Evolutionary conservation across 805 yeast genomes (phyloP).

Genomic region (Hanseniaspora vineae): DNA sequence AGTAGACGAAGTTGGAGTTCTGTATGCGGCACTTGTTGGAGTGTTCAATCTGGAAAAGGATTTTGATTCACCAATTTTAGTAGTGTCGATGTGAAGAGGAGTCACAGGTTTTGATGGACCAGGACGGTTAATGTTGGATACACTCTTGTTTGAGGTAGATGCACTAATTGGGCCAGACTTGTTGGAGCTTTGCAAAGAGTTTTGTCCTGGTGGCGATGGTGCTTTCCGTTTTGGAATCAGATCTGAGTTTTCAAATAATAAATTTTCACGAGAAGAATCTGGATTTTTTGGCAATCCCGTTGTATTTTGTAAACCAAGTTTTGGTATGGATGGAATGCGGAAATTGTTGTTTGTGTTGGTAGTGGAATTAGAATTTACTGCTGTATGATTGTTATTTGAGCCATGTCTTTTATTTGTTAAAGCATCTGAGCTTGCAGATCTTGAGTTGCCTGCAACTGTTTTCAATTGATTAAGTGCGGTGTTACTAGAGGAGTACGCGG

Average conservation of each 20-base stretch:
- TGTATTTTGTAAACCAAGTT: not conserved
- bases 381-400: slow-evolving; percentile 2
- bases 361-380: not conserved
- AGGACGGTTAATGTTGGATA: no score
- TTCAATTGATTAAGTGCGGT: not conserved
- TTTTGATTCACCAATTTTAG: no score
- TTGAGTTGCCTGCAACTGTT: not conserved
- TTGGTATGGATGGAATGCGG: slow-evolving; percentile 1
- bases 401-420: slow-evolving; percentile 1
- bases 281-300: not conserved
- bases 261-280: no score
- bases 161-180: no score
- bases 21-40: no score
- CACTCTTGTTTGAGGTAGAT: no score
- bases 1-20: not conserved
- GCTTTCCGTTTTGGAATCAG: slow-evolving; percentile 41
- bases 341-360: slow-evolving; percentile 1
- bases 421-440: not conserved
- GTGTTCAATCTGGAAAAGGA: no score
- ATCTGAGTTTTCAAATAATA: slow-evolving; percentile 9
- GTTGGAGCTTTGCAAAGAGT: no score
- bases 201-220: slow-evolving; percentile 37
- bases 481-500: not conserved
- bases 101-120: no score
- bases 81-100: no score